phyloP scores from a whole-genome alignment of 1,284 basidiomycete genomes.

The Cystobasidium slooffiae region DNA sequence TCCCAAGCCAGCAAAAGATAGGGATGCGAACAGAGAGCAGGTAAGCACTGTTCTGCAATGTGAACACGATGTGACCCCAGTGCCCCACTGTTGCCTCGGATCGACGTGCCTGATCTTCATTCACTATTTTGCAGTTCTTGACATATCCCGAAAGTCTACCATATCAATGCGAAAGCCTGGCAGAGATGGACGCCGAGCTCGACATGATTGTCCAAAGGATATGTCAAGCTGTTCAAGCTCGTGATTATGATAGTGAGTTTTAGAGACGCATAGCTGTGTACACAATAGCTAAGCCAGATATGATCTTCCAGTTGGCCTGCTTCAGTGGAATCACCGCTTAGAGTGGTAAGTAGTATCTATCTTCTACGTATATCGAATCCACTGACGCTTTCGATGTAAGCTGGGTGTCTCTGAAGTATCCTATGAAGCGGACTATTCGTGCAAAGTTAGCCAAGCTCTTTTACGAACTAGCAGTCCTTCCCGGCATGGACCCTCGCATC shows the following conservation, averaged over 20 bases:
- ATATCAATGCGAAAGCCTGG: slow-evolving; percentile 78
- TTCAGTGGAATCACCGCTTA: slow-evolving; percentile 61
- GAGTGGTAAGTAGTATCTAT: slow-evolving; percentile 53
- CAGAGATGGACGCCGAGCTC: slow-evolving; percentile 77
- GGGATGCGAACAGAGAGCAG: slow-evolving; percentile 28
- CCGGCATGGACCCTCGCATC: slow-evolving; percentile 73
- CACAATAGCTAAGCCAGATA: slow-evolving; percentile 75
- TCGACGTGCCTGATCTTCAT: neutral
- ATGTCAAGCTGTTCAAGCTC: slow-evolving; percentile 75
- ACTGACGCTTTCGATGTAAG: slow-evolving; percentile 57
- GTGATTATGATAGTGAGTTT: slow-evolving; percentile 73
- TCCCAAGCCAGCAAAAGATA: slow-evolving; percentile 30
- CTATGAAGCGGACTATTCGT: slow-evolving; percentile 77
- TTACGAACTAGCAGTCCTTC: slow-evolving; percentile 75
- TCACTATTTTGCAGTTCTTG: slow-evolving; percentile 45
- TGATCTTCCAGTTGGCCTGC: slow-evolving; percentile 60
- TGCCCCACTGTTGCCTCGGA: neutral
- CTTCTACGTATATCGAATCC: neutral
- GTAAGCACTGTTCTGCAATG: slow-evolving; percentile 1
- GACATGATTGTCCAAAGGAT: slow-evolving; percentile 76
- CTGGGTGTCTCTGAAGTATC: slow-evolving; percentile 81
- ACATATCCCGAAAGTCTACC: slow-evolving; percentile 63
- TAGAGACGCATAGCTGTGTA: slow-evolving; percentile 59
- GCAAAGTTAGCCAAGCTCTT: slow-evolving; percentile 78
- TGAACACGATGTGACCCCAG: slow-evolving; percentile 2